These are phyloP conservation scores for Ceratocystis harringtonii DNA, from an alignment of 2,329 filamentous ascomycete species.

Conservation along the genomic window DNA sequence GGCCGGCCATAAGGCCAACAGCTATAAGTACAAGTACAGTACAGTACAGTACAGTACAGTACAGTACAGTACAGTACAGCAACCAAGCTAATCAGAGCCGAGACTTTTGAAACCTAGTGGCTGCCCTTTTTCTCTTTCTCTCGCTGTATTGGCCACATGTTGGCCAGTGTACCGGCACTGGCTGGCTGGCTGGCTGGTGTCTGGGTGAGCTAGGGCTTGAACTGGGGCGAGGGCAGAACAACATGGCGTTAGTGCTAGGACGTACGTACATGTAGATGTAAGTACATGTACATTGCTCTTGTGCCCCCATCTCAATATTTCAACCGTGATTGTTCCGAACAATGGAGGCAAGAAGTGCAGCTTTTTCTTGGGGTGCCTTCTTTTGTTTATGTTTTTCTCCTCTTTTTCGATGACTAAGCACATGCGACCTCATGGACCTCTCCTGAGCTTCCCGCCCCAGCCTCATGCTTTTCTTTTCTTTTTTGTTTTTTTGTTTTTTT, in stretches of 20 bases:
- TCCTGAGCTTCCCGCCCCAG: not conserved
- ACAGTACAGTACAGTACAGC: not conserved
- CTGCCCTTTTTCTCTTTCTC: too few species aligned
- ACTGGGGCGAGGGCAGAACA: not conserved
- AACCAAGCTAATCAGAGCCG: not conserved
- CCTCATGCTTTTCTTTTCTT: not conserved
- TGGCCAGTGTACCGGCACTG: too few species aligned
- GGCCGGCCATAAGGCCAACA: not conserved
- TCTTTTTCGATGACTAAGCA: too few species aligned
- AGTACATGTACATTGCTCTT: not conserved
- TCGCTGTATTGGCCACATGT: too few species aligned
- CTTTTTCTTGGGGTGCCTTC: too few species aligned
- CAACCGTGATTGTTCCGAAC: not conserved
- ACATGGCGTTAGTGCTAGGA: not conserved
- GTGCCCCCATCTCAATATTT: not conserved
- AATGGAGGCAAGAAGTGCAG: too few species aligned
- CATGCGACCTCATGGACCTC: not conserved
- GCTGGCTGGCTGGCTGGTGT: too few species aligned
- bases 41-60: too few species aligned
- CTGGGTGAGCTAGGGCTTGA: too few species aligned
- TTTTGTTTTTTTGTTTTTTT: not conserved
- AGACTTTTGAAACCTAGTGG: too few species aligned
- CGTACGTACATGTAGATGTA: not conserved
- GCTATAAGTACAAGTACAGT: not conserved
- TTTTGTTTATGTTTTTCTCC: too few species aligned